Base-by-base conservation (phyloP, 768 basidiomycete species). In the Agaricus subrufescens region DNA sequence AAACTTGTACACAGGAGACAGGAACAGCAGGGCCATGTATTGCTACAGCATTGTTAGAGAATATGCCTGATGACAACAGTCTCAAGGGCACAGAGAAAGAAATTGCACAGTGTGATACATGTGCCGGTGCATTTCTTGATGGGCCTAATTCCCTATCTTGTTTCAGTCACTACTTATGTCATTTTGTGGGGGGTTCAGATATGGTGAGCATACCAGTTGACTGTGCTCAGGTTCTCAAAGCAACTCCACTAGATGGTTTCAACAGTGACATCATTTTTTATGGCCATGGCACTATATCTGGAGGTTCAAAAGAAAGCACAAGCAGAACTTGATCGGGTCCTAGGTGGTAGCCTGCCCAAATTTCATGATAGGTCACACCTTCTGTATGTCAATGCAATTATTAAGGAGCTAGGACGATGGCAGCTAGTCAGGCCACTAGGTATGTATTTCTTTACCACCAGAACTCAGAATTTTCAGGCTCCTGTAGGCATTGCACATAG, bases 111-210 rank as follows among this genome's bases (percentile, higher is more conserved):
- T 69, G 67, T 46, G 64, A 64, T 31, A 67, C 69, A 46, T 74
- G 72, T 26, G 74, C 69, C 8, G 63, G 70, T 46, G 67, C 71
- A 23, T 75, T 73, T 60, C 69, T 65, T 39, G 74, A 71, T 72
- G 40, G 48, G 65, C 59, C 19, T 19, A 19, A 19, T 19, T n/a
- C 30, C 11, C 54, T 7, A 29, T 27, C 38, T 25, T 26, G 29
- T 30, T 50, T 25, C 26, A 15, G 39, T 31, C n/a, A 37, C 19
- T 27, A 10, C 29, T 56, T 19, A 27, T 39, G 19, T 46, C n/a
- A 11, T 53, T 38, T 23, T n/a, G 3, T 42, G 73, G 75, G 74
- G 43, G 75, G 76, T 1, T 69, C 75, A 12, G 76, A 76, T 55
- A 77, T 73, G 19, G 75, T 75, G 60, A 29, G 69, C 45, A 3